Percentiles rank a stretch among this genome's conserved stretches.
phyloP scores from a whole-genome alignment of 2,329 filamentous ascomycete species.

The Gnomoniopsis sp. region DNA sequence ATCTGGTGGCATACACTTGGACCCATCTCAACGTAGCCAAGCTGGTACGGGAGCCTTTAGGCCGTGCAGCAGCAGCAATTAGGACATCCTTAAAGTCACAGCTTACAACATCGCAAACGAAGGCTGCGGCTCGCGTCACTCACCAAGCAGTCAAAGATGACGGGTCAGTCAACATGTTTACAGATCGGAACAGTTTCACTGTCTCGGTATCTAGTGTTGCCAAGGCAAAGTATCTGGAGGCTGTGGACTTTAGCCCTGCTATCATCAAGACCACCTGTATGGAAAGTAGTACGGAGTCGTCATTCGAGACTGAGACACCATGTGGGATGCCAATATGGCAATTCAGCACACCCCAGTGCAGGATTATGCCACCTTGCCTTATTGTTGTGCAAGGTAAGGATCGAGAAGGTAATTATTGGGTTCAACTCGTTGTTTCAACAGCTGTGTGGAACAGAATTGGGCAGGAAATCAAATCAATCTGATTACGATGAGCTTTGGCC shows the following conservation, averaged over 20 bases:
- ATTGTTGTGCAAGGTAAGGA: constrained; percentile 6
- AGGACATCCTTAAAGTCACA: constrained; percentile 16
- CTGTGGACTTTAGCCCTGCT: constrained; percentile 33
- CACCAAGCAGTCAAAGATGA: neutral
- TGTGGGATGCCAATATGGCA: constrained; percentile 1
- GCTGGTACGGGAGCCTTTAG: constrained; percentile 7
- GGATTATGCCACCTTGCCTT: constrained; percentile 5
- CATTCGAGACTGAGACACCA: neutral
- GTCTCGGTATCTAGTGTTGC: constrained; percentile 19
- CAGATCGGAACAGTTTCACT: neutral
- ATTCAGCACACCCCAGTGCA: neutral
- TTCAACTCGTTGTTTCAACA: constrained; percentile 2
- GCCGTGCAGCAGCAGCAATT: constrained; percentile 12
- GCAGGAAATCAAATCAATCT: neutral
- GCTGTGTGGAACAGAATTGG: neutral
- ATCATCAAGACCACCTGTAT: constrained; percentile 12
- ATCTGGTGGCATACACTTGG: constrained; percentile 11
- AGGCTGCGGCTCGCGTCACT: neutral
- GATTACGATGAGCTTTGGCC: neutral
- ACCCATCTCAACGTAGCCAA: neutral
- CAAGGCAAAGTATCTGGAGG: constrained; percentile 30
- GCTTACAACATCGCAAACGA: constrained; percentile 13
- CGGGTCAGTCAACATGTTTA: neutral
- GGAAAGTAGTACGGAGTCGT: neutral
- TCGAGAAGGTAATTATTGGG: constrained; percentile 1